Base-by-base conservation (phyloP, 768 basidiomycete species). In the Lentinula sp. region DNA sequence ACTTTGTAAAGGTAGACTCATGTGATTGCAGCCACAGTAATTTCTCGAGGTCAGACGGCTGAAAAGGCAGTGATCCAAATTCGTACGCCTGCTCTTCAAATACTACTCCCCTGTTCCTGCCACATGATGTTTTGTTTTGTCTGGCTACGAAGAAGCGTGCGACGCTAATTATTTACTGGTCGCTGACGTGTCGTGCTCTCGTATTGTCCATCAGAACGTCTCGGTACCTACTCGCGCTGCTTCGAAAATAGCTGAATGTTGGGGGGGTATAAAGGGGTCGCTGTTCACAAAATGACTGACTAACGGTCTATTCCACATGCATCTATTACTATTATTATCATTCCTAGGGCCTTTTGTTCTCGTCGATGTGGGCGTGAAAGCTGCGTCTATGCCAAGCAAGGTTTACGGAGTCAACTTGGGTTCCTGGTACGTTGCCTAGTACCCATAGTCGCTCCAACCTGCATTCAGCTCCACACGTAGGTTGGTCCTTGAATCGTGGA, bases 401-500 rank as follows among this genome's bases (percentile, higher is more conserved):
- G 85, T 87, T 15, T 85, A 87, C 67, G 88, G 88, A 51, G 87
- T 90, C 2, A 90, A 90, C 67, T 67, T 90, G 36, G 86, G 88
- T 13, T 84, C 84, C 59, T 88, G 85, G 85, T 82, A 62, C 20
- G 77, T 28, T 36, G 36, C 55, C 12, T 3, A 28, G 28, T 28
- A 15, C 35, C 33, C n/a, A n/a, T 15, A 15, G 13, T 35, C 28
- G 20, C 46, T 48, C 18, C 1, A n/a, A 18, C 4, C 8, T 20
- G 7, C 20, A 12, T 48, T 23, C 20, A 36, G 37, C 63, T 41
- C 52, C 63, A 63, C 42, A 52, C 28, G 20, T 52, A 91, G 90
- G 90, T 78, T 92, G 54, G 71, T 92, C 0, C 70, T 90, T 5
- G 90, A 92, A 66, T 66, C 88, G n/a, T 92, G 90, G 90, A 92